Conservation (phyloP, 148 eudicot species). For the Simmondsia chinensis region DNA sequence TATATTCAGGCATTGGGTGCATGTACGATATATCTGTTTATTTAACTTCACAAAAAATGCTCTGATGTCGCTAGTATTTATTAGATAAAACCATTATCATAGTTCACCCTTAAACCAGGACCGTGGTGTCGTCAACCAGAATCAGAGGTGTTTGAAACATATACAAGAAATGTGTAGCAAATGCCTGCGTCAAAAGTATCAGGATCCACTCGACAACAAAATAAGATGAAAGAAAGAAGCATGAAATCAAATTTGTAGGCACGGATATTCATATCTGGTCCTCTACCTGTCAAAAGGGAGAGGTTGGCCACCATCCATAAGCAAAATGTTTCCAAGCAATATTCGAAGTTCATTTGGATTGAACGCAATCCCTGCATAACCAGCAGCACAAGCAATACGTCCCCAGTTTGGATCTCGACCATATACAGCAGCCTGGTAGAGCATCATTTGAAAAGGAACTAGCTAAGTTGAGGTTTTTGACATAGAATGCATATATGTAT, state of each 20-base stretch:
- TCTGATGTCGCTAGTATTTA: too few species aligned
- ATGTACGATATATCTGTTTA: too few species aligned
- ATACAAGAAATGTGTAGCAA: too few species aligned
- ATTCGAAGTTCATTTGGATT: constrained; percentile 56
- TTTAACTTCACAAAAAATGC: too few species aligned
- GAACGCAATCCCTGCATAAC: constrained; percentile 79
- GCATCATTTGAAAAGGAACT: constrained; percentile 1
- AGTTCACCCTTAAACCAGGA: too few species aligned
- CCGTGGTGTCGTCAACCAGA: too few species aligned
- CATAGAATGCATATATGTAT: not conserved
- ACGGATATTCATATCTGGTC: not conserved
- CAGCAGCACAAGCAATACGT: constrained; percentile 98
- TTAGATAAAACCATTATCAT: too few species aligned
- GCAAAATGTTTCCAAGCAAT: constrained; percentile 72
- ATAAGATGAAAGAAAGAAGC: not conserved
- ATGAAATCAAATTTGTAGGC: not conserved
- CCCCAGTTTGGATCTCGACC: constrained; percentile 99
- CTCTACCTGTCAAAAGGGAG: constrained; percentile 76
- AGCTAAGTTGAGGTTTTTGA: constrained; percentile 7
- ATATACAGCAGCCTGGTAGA: constrained; percentile 82
- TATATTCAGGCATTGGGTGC: too few species aligned
- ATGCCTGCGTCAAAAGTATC: not conserved
- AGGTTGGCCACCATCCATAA: constrained; percentile 93
- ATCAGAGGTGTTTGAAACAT: too few species aligned
- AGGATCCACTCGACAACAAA: not conserved